Conservation (phyloP, 768 basidiomycete species). For the Cystofilobasidium ferigula region DNA sequence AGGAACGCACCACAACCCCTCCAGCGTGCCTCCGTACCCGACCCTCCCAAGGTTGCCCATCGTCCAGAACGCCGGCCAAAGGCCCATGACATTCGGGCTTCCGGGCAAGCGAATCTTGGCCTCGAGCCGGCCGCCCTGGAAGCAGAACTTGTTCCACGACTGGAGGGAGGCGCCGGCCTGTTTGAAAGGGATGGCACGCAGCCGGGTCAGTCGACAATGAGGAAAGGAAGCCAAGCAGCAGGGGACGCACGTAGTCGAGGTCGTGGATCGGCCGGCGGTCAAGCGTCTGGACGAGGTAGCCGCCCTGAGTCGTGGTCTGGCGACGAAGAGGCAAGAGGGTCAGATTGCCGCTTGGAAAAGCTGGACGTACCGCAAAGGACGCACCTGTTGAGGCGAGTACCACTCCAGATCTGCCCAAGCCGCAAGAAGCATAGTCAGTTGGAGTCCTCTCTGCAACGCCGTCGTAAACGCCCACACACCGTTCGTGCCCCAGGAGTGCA, state of each 20-base stretch:
- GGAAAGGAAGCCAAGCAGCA: not conserved
- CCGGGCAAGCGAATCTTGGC: slow-evolving; percentile 61
- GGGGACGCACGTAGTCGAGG: slow-evolving; percentile 58
- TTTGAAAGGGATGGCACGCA: not conserved
- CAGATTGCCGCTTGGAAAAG: too few species aligned
- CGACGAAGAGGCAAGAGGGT: not conserved
- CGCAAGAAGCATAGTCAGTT: not conserved
- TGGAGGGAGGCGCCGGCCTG: slow-evolving; percentile 8
- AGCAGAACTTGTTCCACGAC: slow-evolving; percentile 75
- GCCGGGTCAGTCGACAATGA: not conserved
- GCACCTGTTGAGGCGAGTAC: too few species aligned
- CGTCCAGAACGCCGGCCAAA: slow-evolving; percentile 43
- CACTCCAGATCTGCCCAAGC: not conserved
- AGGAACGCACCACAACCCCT: not conserved
- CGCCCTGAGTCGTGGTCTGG: slow-evolving; percentile 55
- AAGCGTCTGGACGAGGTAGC: slow-evolving; percentile 65
- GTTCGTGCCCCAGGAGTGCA: slow-evolving; percentile 38
- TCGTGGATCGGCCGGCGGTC: slow-evolving; percentile 54
- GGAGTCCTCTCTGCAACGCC: not conserved
- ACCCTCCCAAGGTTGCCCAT: slow-evolving; percentile 76
- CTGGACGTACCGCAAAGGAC: too few species aligned
- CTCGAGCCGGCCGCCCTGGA: slow-evolving; percentile 74
- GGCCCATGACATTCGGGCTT: slow-evolving; percentile 49
- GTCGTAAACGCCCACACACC: not conserved
- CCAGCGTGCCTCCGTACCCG: slow-evolving; percentile 43